Conservation (phyloP, 805 yeast genomes). For the Wickerhamomyces rabaulensis region DNA sequence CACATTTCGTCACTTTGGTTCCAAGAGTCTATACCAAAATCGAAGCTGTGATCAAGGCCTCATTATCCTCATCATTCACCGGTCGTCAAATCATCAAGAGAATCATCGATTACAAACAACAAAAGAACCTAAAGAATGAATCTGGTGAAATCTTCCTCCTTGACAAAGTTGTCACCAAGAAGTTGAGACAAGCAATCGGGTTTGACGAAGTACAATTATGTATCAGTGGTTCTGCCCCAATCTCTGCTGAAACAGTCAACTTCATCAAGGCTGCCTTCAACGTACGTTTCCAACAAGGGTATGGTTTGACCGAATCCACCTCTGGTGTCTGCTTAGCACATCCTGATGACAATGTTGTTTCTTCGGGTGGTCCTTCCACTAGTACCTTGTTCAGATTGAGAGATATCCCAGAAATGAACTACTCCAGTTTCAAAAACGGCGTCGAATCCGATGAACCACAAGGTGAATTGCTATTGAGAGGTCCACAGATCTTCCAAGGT, state of each 20-base stretch:
- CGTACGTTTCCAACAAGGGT: slow-evolving; percentile 41
- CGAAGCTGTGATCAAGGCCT: slow-evolving; percentile 43
- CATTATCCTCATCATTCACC: slow-evolving; percentile 22
- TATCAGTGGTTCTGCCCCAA: slow-evolving; percentile 55
- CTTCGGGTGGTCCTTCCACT: slow-evolving; percentile 37
- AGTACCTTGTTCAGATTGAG: slow-evolving; percentile 43
- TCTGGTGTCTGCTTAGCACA: slow-evolving; percentile 37
- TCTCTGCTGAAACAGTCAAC: slow-evolving; percentile 46
- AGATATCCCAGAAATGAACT: slow-evolving; percentile 43
- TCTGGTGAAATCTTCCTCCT: slow-evolving; percentile 17
- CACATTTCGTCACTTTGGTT: slow-evolving; percentile 41
- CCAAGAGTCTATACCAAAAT: slow-evolving; percentile 51
- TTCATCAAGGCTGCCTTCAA: slow-evolving; percentile 49
- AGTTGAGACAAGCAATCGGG: slow-evolving; percentile 28
- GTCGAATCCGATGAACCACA: slow-evolving; percentile 22
- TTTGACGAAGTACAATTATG: slow-evolving; percentile 29
- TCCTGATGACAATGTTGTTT: slow-evolving; percentile 23
- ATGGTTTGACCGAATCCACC: slow-evolving; percentile 51
- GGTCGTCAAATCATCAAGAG: slow-evolving; percentile 6
- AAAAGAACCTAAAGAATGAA: slow-evolving; percentile 4
- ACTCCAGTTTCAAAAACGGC: slow-evolving; percentile 14
- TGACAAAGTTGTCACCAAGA: slow-evolving; percentile 29
- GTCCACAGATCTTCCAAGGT: slow-evolving; percentile 48
- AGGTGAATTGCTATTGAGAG: slow-evolving; percentile 51
- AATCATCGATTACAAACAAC: slow-evolving; percentile 6